Conservation (phyloP, 768 basidiomycete genomes). For the Lactarius akahatsu region DNA sequence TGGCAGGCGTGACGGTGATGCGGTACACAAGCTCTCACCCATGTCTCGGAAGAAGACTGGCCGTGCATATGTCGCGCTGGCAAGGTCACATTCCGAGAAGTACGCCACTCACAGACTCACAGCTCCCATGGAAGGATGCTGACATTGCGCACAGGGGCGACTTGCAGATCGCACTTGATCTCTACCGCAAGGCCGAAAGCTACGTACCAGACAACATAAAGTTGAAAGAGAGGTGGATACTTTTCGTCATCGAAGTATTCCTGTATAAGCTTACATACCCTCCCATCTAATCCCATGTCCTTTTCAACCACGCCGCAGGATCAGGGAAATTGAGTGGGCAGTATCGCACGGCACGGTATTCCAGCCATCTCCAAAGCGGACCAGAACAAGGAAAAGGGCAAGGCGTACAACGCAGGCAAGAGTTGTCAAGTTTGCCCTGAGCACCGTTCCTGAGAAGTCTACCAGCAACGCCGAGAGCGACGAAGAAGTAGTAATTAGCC, state of each 20-base stretch:
- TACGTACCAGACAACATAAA: conserved; percentile 88
- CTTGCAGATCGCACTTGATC: conserved; percentile 72
- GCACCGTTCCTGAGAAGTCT: conserved; percentile 23
- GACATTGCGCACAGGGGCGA: conserved; percentile 54
- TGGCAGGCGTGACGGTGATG: conserved; percentile 57
- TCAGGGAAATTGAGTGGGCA: conserved; percentile 80
- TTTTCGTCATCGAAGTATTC: conserved; percentile 66
- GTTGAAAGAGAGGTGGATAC: conserved; percentile 84
- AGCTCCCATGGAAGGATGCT: conserved; percentile 2
- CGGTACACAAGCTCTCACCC: conserved; percentile 65
- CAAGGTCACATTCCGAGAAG: conserved; percentile 80
- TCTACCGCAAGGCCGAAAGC: conserved; percentile 77
- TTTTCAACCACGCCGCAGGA: conserved; percentile 45
- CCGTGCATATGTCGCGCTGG: conserved; percentile 79
- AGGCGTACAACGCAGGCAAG: conserved; percentile 21
- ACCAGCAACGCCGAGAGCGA: conserved; percentile 28
- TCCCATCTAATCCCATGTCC: conserved; percentile 33
- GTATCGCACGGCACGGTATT: conserved; percentile 62
- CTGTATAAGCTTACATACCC: conserved; percentile 38
- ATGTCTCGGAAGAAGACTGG: conserved; percentile 80
- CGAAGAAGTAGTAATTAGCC: conserved; percentile 27
- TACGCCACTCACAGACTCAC: conserved; percentile 37
- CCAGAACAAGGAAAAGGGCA: conserved; percentile 38
- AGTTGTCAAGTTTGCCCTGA: conserved; percentile 19
- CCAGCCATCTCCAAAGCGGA: conserved; percentile 56